A percentile compares a stretch with the other conserved stretches of the same genome.
Evolutionary conservation across 2,329 filamentous ascomycete genomes (phyloP).

Genomic region (Pseudogymnoascus sp.): DNA sequence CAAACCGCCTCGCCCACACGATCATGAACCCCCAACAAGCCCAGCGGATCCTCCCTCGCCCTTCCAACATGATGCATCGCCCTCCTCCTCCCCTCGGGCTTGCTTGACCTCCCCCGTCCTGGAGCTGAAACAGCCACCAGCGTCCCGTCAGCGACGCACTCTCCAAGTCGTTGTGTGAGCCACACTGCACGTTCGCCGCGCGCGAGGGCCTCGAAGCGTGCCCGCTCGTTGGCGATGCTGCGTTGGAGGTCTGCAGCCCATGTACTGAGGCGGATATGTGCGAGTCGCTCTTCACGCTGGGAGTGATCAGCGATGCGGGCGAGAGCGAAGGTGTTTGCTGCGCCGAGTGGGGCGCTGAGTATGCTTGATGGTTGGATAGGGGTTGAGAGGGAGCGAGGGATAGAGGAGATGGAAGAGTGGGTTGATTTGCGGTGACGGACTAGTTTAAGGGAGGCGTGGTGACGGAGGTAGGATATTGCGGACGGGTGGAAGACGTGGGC

Average conservation of each 20-base stretch:
- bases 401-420: neutral
- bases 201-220: constrained; percentile 58
- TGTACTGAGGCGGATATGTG: constrained; percentile 66
- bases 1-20: constrained; percentile 59
- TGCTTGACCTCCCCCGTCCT: constrained; percentile 19
- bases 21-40: constrained; percentile 64
- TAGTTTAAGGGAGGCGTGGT: constrained; percentile 77
- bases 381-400: constrained; percentile 27
- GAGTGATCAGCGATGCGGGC: constrained; percentile 55
- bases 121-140: constrained; percentile 45
- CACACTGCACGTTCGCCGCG: constrained; percentile 60
- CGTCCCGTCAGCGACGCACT: constrained; percentile 61
- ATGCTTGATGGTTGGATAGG: constrained; percentile 30
- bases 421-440: constrained; percentile 56
- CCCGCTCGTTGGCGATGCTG: constrained; percentile 67
- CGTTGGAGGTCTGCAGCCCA: constrained; percentile 79
- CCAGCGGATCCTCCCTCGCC: constrained; percentile 64
- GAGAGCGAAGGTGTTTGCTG: constrained; percentile 49
- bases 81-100: constrained; percentile 21
- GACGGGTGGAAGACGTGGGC: constrained; percentile 69
- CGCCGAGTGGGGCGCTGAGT: constrained; percentile 23
- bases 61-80: constrained; percentile 7
- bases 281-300: constrained; percentile 53
- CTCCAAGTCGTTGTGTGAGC: constrained; percentile 60
- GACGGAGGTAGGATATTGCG: constrained; percentile 73